Conservation (phyloP, 495 filamentous ascomycete species). For the Penicillium macrosclerotiorum region DNA sequence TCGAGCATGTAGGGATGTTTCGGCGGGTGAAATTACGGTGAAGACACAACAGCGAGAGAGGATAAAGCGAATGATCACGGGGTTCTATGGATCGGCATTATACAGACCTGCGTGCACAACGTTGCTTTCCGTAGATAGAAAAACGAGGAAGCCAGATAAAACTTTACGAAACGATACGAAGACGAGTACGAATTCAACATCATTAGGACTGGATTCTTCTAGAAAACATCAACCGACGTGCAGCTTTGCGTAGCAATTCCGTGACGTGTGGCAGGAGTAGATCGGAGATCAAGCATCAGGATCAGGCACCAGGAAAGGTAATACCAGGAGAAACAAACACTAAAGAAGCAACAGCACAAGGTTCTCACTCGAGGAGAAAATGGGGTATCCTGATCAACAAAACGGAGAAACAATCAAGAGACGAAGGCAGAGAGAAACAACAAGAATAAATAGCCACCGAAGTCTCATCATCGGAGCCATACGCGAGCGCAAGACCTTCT, state of each 20-base stretch:
- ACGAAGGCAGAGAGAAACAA: slow-evolving; percentile 8
- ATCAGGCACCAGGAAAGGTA: slow-evolving; percentile 17
- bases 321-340: slow-evolving; percentile 9
- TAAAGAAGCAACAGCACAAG: no score
- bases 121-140: no score
- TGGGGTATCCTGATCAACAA: slow-evolving; percentile 40
- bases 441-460: slow-evolving; percentile 9
- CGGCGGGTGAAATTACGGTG: slow-evolving; percentile 28
- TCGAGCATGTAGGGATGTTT: slow-evolving; percentile 83
- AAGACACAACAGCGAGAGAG: no score
- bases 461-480: neutral
- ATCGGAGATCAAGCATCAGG: no score
- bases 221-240: neutral
- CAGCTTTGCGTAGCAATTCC: slow-evolving; percentile 1
- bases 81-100: neutral
- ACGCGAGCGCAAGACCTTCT: neutral
- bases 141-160: no score
- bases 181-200: neutral
- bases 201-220: neutral
- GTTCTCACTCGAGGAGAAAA: slow-evolving; percentile 27
- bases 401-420: slow-evolving; percentile 8
- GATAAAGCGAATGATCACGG: neutral
- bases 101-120: no score
- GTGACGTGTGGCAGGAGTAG: slow-evolving; percentile 1
- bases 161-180: neutral